Conservation (phyloP, 2,329 filamentous ascomycete species). For the Tolypocladium inflatum region DNA sequence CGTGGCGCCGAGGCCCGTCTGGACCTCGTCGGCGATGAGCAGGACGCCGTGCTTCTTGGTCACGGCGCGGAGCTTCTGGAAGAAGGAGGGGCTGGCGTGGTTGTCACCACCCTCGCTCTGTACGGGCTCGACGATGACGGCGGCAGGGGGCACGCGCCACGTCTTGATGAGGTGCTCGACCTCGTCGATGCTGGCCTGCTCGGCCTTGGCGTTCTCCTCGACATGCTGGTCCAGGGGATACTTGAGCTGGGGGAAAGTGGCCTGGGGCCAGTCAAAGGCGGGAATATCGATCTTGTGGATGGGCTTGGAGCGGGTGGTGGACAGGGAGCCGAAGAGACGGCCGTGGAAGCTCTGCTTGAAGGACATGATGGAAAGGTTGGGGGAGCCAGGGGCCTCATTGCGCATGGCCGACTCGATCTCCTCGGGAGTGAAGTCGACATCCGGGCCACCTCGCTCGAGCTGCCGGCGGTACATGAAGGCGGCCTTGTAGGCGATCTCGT, state of each 20-base stretch:
- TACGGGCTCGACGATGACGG: conserved; percentile 80
- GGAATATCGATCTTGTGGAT: conserved; percentile 95
- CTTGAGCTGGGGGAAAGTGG: conserved; percentile 74
- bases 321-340: conserved; percentile 77
- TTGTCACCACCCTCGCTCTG: conserved; percentile 94
- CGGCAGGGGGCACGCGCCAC: conserved; percentile 71
- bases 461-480: conserved; percentile 89
- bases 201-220: conserved; percentile 72
- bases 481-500: conserved; percentile 91
- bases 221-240: conserved; percentile 77
- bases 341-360: conserved; percentile 89
- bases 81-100: conserved; percentile 81
- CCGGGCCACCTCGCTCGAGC: conserved; percentile 65
- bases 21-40: conserved; percentile 88
- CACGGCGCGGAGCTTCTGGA: conserved; percentile 70
- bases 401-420: conserved; percentile 70
- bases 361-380: conserved; percentile 72
- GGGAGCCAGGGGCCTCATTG: conserved; percentile 69
- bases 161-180: conserved; percentile 72
- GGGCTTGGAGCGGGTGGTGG: conserved; percentile 83
- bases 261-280: conserved; percentile 90
- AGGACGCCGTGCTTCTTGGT: conserved; percentile 71
- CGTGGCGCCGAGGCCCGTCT: conserved; percentile 86
- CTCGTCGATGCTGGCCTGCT: conserved; percentile 72
- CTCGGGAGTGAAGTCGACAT: conserved; percentile 69